These are phyloP conservation scores for Epichloe amarillans DNA, from an alignment of 2,329 filamentous ascomycete genomes.

Conservation along the genomic window DNA sequence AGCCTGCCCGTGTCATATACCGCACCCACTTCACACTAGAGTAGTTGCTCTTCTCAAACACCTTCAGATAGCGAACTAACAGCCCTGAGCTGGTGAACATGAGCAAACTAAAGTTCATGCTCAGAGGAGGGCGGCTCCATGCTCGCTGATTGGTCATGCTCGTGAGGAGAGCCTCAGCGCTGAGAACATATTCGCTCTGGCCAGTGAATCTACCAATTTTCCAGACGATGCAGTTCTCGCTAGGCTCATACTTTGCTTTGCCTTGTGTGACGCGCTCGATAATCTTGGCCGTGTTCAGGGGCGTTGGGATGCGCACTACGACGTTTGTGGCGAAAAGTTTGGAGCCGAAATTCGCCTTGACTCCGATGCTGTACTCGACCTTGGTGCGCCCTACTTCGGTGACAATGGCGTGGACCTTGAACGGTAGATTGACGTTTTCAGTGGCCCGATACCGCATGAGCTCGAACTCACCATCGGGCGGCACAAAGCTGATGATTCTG, in stretches of 20 bases:
- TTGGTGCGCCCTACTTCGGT: slow-evolving; percentile 95
- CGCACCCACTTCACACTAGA: slow-evolving; percentile 98
- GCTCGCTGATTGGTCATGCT: slow-evolving; percentile 98
- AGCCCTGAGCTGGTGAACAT: slow-evolving; percentile 97
- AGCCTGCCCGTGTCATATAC: slow-evolving; percentile 96
- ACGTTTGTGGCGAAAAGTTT: slow-evolving; percentile 98
- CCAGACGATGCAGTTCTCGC: slow-evolving; percentile 97
- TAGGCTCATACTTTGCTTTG: slow-evolving; percentile 96
- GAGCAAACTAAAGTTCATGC: slow-evolving; percentile 79
- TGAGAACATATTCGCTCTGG: slow-evolving; percentile 92
- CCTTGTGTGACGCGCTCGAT: slow-evolving; percentile 88
- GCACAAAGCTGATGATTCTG: slow-evolving; percentile 92
- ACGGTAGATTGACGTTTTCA: slow-evolving; percentile 95
- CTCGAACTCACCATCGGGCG: slow-evolving; percentile 95
- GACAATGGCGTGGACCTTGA: slow-evolving; percentile 97
- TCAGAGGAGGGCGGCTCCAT: slow-evolving; percentile 88
- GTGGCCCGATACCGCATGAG: slow-evolving; percentile 97
- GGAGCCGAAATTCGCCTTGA: slow-evolving; percentile 90
- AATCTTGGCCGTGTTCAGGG: slow-evolving; percentile 89
- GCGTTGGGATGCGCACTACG: slow-evolving; percentile 83
- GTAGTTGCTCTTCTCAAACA: slow-evolving; percentile 99
- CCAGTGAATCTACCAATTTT: slow-evolving; percentile 97
- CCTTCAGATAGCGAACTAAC: slow-evolving; percentile 87
- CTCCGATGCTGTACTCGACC: slow-evolving; percentile 95
- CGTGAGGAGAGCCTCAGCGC: slow-evolving; percentile 82